Conservation (phyloP, 2,329 filamentous ascomycete genomes). For the Chalaropsis thielavioides region DNA sequence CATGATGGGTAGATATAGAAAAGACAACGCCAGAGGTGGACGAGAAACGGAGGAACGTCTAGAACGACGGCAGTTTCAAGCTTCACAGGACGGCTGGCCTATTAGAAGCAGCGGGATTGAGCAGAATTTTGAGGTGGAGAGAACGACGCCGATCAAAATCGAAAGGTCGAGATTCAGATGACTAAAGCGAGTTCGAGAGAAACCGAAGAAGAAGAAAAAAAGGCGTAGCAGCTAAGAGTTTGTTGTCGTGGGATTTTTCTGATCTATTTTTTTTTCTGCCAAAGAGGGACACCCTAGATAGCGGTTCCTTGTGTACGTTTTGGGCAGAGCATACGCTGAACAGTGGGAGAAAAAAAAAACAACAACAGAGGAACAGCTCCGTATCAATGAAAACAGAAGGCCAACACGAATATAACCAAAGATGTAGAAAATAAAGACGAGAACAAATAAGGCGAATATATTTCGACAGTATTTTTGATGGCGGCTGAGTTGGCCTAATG, state of each 20-base stretch:
- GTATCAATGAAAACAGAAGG: neutral
- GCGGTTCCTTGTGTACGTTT: conserved; percentile 10
- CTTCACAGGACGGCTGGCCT: neutral
- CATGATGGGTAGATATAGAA: conserved; percentile 36
- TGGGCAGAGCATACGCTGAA: neutral
- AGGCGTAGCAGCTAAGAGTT: conserved; percentile 8
- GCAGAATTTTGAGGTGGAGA: neutral
- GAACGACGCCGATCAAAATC: conserved; percentile 11
- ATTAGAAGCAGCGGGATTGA: neutral
- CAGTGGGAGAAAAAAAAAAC: neutral
- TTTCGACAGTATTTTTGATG: too few species aligned
- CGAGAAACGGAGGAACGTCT: neutral
- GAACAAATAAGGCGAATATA: too few species aligned
- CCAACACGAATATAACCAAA: neutral
- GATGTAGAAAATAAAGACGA: neutral
- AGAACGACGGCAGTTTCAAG: neutral
- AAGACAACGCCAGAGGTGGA: neutral
- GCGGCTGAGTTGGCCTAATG: too few species aligned
- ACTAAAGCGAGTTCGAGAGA: conserved; percentile 4
- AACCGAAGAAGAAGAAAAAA: conserved; percentile 14
- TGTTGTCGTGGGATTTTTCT: conserved; percentile 15
- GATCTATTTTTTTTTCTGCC: conserved; percentile 11
- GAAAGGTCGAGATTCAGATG: neutral
- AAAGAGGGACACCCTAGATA: conserved; percentile 10
- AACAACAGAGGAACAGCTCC: neutral